Conservation (phyloP, 2,329 filamentous ascomycete species). For the Calonectria montana region DNA sequence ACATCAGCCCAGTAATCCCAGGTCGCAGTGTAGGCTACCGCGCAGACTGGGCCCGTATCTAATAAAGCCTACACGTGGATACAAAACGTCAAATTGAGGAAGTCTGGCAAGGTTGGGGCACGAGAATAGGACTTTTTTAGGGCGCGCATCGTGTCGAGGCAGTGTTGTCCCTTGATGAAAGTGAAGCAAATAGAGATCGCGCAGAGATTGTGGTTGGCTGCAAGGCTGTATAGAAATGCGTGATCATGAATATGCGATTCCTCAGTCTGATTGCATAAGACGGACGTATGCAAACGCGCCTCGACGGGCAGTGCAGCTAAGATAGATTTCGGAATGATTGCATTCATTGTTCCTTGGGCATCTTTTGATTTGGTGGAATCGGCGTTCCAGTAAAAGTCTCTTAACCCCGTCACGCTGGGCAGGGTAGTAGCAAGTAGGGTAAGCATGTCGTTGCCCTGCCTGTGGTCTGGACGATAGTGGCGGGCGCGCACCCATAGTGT, state of each 20-base stretch:
- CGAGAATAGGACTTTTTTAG: conserved; percentile 22
- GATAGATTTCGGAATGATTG: conserved; percentile 7
- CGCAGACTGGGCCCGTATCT: background rate
- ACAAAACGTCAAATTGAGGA: conserved; percentile 12
- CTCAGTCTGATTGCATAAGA: background rate
- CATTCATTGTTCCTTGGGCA: background rate
- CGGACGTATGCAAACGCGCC: conserved; percentile 4
- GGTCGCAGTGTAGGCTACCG: background rate
- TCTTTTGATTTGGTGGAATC: background rate
- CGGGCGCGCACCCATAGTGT: conserved; percentile 9
- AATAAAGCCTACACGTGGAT: background rate
- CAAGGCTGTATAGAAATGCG: background rate
- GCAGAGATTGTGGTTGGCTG: conserved; percentile 3
- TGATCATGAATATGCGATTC: conserved; percentile 15
- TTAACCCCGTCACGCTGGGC: conserved; percentile 15
- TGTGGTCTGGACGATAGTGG: background rate
- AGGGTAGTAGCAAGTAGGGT: background rate
- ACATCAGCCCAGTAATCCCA: conserved; percentile 11
- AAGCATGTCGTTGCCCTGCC: background rate
- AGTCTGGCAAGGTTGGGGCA: conserved; percentile 23
- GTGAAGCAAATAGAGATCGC: conserved; percentile 7
- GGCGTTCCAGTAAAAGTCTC: conserved; percentile 16
- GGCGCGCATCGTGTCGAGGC: conserved; percentile 19
- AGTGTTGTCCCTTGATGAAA: conserved; percentile 16
- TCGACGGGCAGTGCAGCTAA: background rate